Evolutionary conservation across 306 rosid genomes (phyloP).

Genomic region (Benincasa hispida): DNA sequence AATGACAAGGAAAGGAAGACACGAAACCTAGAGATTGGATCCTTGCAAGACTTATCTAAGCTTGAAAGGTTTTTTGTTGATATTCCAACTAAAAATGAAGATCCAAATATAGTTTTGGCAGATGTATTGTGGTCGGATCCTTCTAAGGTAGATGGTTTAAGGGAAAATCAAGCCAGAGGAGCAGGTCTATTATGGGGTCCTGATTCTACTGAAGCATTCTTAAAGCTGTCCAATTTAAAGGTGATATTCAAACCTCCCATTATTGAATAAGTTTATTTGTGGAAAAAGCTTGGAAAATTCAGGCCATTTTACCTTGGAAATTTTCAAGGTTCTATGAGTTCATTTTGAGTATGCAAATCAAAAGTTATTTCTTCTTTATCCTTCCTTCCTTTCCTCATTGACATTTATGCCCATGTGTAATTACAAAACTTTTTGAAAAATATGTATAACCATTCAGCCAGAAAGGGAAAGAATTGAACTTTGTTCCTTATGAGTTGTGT

Average conservation of each 20-base stretch:
- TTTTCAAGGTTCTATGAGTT: background rate
- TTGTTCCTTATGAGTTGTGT: background rate
- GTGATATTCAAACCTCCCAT: constrained; percentile 21
- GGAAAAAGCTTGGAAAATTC: background rate
- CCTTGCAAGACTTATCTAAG: constrained; percentile 56
- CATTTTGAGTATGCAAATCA: background rate
- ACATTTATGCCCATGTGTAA: background rate
- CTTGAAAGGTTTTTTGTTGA: constrained; percentile 45
- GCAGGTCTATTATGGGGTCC: constrained; percentile 86
- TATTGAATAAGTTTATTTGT: background rate
- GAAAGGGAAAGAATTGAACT: background rate
- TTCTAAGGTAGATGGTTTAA: constrained; percentile 50
- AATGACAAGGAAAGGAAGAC: constrained; percentile 41
- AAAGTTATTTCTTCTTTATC: background rate
- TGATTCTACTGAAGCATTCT: constrained; percentile 70
- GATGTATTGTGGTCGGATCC: constrained; percentile 89
- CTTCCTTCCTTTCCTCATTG: background rate
- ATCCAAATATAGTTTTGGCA: constrained; percentile 47
- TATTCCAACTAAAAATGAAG: constrained; percentile 43
- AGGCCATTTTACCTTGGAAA: background rate
- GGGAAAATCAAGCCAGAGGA: constrained; percentile 42
- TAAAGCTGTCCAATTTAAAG: constrained; percentile 65
- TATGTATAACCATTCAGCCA: background rate
- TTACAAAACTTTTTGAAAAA: background rate
- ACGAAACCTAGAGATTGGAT: constrained; percentile 51